Evolutionary conservation across 2,329 filamentous ascomycete species (phyloP).

Genomic region (Metarhizium guizhouense): DNA sequence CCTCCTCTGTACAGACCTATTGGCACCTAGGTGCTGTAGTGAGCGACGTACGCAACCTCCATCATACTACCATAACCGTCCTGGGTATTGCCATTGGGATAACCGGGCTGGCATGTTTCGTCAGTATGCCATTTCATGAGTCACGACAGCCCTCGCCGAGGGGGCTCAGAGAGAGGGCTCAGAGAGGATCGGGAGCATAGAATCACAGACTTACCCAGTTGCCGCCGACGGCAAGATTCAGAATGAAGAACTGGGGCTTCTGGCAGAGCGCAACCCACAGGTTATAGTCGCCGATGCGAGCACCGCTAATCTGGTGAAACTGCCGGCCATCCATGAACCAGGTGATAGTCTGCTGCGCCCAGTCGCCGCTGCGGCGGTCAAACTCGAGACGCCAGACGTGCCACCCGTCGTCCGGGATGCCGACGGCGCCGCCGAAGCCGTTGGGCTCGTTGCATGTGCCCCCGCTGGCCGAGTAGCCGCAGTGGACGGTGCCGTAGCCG

Average conservation of each 20-base stretch:
- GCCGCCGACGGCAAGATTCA: constrained; percentile 49
- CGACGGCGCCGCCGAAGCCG: constrained; percentile 28
- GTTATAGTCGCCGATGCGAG: constrained; percentile 31
- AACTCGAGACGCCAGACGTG: constrained; percentile 42
- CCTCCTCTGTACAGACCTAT: neutral
- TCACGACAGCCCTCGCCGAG: neutral
- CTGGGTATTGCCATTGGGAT: constrained; percentile 35
- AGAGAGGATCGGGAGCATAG: neutral
- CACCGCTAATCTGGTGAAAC: constrained; percentile 35
- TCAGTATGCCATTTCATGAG: neutral
- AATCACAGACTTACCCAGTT: constrained; percentile 33
- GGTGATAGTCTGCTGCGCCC: constrained; percentile 38
- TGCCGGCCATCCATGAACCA: constrained; percentile 39
- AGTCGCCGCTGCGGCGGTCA: constrained; percentile 37
- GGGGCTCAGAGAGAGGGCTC: neutral
- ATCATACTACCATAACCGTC: constrained; percentile 39
- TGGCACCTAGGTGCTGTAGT: constrained; percentile 18
- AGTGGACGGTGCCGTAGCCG: constrained; percentile 44
- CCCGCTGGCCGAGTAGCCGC: constrained; percentile 29
- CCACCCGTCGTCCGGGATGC: constrained; percentile 31
- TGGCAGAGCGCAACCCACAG: constrained; percentile 43
- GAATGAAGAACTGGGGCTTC: constrained; percentile 39
- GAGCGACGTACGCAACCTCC: constrained; percentile 43
- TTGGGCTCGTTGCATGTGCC: constrained; percentile 43
- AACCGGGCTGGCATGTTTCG: constrained; percentile 31